These are phyloP conservation scores for Pinus tabuliformis DNA, from an alignment of 75 land plant genomes.

Conservation along the genomic window DNA sequence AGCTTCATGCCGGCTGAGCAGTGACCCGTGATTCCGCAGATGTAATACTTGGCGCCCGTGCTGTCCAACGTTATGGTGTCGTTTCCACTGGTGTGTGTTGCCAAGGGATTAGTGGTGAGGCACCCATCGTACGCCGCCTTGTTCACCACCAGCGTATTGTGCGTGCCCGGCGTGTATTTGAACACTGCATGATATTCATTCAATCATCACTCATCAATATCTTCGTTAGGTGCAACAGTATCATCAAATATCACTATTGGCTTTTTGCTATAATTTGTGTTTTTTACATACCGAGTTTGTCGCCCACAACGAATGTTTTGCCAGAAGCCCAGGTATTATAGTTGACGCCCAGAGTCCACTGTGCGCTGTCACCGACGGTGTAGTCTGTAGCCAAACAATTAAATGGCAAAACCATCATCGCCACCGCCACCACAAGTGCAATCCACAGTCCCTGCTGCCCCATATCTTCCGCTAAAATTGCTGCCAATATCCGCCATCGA, in stretches of 20 bases:
- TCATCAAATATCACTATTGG: not conserved
- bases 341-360: not conserved
- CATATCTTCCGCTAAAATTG: no score
- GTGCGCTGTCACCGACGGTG: not conserved
- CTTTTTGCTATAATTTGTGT: not conserved
- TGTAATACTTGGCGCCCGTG: not conserved
- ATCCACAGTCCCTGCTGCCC: no score
- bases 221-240: not conserved
- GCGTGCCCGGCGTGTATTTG: not conserved
- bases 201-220: not conserved
- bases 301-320: not conserved
- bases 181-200: slow-evolving; percentile 5
- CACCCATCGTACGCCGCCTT: not conserved
- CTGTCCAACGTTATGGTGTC: not conserved
- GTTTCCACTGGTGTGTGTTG: not conserved
- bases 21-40: slow-evolving; percentile 1
- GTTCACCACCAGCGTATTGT: slow-evolving; percentile 8
- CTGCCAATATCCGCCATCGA: no score
- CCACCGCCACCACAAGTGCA: no score
- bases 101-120: not conserved
- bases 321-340: not conserved
- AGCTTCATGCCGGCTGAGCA: slow-evolving; percentile 11
- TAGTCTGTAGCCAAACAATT: not conserved
- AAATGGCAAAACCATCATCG: no score
- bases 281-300: not conserved